Evolutionary conservation across 768 basidiomycete genomes (phyloP).

Genomic region (Mycena metata): DNA sequence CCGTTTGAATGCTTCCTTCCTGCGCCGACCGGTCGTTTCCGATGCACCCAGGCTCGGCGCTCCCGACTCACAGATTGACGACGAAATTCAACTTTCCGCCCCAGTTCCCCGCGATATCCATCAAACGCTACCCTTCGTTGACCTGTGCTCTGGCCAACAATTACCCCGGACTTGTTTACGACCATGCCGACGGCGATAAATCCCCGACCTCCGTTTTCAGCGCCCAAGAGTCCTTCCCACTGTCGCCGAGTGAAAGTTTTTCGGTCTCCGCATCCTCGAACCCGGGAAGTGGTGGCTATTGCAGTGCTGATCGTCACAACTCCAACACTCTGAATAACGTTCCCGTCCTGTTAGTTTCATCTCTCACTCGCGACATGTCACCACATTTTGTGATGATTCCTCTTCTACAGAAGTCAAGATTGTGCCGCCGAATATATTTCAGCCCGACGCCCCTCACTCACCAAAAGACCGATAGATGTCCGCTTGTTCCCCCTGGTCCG

Average conservation of each 20-base stretch:
- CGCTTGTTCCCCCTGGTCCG: too few relatives aligned
- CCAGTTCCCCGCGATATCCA: not conserved
- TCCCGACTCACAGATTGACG: not conserved
- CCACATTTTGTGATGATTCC: not conserved
- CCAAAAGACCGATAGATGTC: not conserved
- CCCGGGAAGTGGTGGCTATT: not conserved
- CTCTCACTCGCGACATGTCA: not conserved
- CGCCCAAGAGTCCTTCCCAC: too few relatives aligned
- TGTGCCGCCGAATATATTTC: not conserved
- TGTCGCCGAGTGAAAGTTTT: too few relatives aligned
- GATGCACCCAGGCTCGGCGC: not conserved
- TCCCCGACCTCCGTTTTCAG: not conserved
- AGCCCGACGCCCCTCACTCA: not conserved
- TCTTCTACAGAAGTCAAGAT: not conserved
- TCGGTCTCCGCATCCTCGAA: too few relatives aligned
- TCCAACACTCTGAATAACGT: not conserved
- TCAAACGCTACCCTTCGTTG: conserved; percentile 3
- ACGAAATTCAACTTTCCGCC: not conserved
- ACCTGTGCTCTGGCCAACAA: conserved; percentile 6
- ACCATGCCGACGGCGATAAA: not conserved
- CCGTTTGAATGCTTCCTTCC: too few relatives aligned
- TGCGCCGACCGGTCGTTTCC: not conserved
- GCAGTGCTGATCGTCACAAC: not conserved
- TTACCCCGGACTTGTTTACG: not conserved
- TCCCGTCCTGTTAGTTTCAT: not conserved